Conservation (phyloP, 2,329 filamentous ascomycete species). For the Alternaria gaisen region DNA sequence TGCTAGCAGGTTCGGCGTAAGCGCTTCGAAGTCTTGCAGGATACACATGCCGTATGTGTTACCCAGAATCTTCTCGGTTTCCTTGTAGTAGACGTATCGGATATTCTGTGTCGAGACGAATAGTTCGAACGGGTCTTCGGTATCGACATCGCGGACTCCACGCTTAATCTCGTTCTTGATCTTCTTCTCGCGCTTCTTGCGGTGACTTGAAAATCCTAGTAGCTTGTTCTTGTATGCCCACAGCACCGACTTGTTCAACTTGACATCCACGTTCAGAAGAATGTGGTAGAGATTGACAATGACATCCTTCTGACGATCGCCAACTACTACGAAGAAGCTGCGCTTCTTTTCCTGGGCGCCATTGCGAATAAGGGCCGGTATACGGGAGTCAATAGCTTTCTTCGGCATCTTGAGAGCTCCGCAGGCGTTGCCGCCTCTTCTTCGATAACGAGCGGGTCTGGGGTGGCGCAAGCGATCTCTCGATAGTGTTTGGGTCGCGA, state of each 20-base stretch:
- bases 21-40: conserved; percentile 95
- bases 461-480: conserved; percentile 11
- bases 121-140: conserved; percentile 94
- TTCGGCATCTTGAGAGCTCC: conserved; percentile 48
- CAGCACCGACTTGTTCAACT: conserved; percentile 93
- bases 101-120: conserved; percentile 97
- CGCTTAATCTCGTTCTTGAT: conserved; percentile 98
- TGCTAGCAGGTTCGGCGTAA: conserved; percentile 96
- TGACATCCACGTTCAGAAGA: conserved; percentile 87
- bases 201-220: conserved; percentile 89
- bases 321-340: conserved; percentile 97
- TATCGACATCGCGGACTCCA: conserved; percentile 89
- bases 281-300: conserved; percentile 96
- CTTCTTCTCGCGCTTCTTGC: conserved; percentile 97
- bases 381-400: conserved; percentile 51
- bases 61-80: conserved; percentile 97
- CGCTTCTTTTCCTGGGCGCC: conserved; percentile 82
- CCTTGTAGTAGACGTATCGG: conserved; percentile 99
- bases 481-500: conserved; percentile 8
- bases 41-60: conserved; percentile 99
- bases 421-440: conserved; percentile 45
- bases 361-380: conserved; percentile 53
- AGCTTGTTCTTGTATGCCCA: conserved; percentile 99
- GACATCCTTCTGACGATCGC: conserved; percentile 92
- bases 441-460: conserved; percentile 2